Conservation (phyloP, 352 stramenopile genomes). For the Saprolegnia diclina region DNA sequence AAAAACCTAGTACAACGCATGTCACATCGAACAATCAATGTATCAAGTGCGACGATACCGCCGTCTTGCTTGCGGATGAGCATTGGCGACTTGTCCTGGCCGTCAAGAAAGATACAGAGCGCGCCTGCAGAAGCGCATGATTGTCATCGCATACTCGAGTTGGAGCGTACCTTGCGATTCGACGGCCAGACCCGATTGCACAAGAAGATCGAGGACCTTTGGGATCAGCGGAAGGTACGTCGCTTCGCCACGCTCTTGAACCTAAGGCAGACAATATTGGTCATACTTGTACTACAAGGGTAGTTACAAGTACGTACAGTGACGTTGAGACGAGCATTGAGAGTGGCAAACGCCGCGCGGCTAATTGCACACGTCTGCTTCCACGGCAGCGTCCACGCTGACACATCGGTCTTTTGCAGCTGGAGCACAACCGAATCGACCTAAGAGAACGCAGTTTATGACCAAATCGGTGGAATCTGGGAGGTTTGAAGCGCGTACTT, state of each 20-base stretch:
- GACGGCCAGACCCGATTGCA: slow-evolving; percentile 40
- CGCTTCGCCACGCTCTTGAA: slow-evolving; percentile 67
- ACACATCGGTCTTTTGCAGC: slow-evolving; percentile 47
- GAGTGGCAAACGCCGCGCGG: slow-evolving; percentile 51
- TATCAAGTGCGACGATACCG: slow-evolving; percentile 22
- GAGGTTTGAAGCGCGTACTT: slow-evolving; percentile 5
- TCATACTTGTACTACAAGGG: not conserved
- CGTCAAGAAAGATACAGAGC: slow-evolving; percentile 68
- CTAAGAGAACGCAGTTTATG: not conserved
- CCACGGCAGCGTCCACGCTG: slow-evolving; percentile 33
- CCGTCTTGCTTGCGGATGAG: slow-evolving; percentile 78
- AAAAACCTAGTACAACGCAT: slow-evolving; percentile 33
- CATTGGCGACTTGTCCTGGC: slow-evolving; percentile 64
- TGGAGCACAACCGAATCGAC: slow-evolving; percentile 69
- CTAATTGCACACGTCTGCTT: slow-evolving; percentile 61
- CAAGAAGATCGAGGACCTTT: slow-evolving; percentile 40
- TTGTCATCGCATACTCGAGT: not conserved
- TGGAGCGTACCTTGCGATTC: slow-evolving; percentile 36
- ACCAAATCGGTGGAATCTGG: not conserved
- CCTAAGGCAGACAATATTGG: slow-evolving; percentile 13
- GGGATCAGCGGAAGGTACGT: slow-evolving; percentile 64
- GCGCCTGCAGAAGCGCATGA: slow-evolving; percentile 32
- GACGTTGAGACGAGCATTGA: slow-evolving; percentile 64
- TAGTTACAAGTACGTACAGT: not conserved
- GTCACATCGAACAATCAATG: not conserved